Percentiles rank a stretch among this genome's conserved stretches.
Conservation (phyloP, 352 stramenopile species). For the Globisporangium heterothallicum region DNA sequence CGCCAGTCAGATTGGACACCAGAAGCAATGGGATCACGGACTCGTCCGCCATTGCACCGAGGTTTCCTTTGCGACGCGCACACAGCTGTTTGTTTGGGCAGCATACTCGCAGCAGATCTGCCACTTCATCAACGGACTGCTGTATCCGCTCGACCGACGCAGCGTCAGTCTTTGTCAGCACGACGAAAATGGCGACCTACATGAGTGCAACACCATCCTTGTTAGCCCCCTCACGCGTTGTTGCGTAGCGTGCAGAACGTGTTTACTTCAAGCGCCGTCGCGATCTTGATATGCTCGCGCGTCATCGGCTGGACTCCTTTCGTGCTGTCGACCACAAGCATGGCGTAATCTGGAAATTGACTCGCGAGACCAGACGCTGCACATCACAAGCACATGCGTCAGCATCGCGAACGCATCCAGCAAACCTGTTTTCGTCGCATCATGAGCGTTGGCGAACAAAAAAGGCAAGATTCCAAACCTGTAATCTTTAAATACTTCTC, state of each 20-base stretch:
- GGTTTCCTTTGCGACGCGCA: conserved; percentile 4
- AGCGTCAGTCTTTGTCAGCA: conserved; percentile 74
- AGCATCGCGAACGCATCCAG: too few species aligned
- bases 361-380: conserved; percentile 68
- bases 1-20: conserved; percentile 57
- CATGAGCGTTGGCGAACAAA: too few species aligned
- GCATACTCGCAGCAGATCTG: conserved; percentile 31
- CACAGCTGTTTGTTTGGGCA: conserved; percentile 20
- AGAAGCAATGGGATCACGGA: conserved; percentile 49
- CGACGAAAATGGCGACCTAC: conserved; percentile 70
- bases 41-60: conserved; percentile 9
- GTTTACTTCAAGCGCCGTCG: conserved; percentile 54
- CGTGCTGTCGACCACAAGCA: conserved; percentile 75
- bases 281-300: conserved; percentile 75
- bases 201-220: too few species aligned
- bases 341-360: conserved; percentile 82
- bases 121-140: conserved; percentile 40
- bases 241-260: too few species aligned
- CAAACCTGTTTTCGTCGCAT: too few species aligned
- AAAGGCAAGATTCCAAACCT: conserved; percentile 6
- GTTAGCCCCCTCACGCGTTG: too few species aligned
- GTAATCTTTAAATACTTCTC: conserved; percentile 90
- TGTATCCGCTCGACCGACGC: conserved; percentile 38
- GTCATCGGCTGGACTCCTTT: conserved; percentile 70
- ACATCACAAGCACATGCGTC: neutral